phyloP scores from a whole-genome alignment of 495 filamentous ascomycete genomes.

The Letharia columbiana region DNA sequence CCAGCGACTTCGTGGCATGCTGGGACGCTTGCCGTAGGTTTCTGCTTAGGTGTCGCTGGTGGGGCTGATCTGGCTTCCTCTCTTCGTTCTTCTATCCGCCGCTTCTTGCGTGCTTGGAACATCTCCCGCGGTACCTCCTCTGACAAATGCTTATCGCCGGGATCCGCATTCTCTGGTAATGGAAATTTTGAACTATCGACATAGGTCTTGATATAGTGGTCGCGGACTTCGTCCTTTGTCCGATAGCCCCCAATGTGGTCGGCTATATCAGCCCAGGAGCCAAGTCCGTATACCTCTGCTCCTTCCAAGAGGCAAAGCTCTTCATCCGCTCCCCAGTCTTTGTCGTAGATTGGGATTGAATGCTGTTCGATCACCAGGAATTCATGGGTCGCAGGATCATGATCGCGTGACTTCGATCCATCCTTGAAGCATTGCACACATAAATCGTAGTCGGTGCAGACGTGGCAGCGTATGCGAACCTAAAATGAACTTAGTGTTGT shows the following conservation, averaged over 20 bases:
- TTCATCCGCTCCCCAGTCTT: slow-evolving; percentile 96
- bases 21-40: slow-evolving; percentile 87
- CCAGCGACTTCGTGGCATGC: slow-evolving; percentile 96
- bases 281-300: slow-evolving; percentile 93
- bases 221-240: slow-evolving; percentile 85
- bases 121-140: slow-evolving; percentile 78
- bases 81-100: slow-evolving; percentile 85
- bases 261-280: slow-evolving; percentile 95
- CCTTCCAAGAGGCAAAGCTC: slow-evolving; percentile 88
- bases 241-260: slow-evolving; percentile 96
- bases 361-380: slow-evolving; percentile 97
- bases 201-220: slow-evolving; percentile 87
- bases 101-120: slow-evolving; percentile 90
- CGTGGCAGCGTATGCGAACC: slow-evolving; percentile 85
- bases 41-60: slow-evolving; percentile 81
- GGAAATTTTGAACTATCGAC: slow-evolving; percentile 76
- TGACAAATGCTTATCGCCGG: slow-evolving; percentile 64
- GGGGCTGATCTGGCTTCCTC: slow-evolving; percentile 78
- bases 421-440: slow-evolving; percentile 91
- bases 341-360: slow-evolving; percentile 89
- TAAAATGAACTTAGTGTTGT: slow-evolving; percentile 29
- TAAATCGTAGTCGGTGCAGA: slow-evolving; percentile 90
- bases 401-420: slow-evolving; percentile 64
- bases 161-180: slow-evolving; percentile 73
- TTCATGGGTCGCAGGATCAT: slow-evolving; percentile 75